A percentile compares a stretch with the other conserved stretches of the same genome.
phyloP scores from a whole-genome alignment of 768 basidiomycete genomes.

The Kwoniella mangroviensis region DNA sequence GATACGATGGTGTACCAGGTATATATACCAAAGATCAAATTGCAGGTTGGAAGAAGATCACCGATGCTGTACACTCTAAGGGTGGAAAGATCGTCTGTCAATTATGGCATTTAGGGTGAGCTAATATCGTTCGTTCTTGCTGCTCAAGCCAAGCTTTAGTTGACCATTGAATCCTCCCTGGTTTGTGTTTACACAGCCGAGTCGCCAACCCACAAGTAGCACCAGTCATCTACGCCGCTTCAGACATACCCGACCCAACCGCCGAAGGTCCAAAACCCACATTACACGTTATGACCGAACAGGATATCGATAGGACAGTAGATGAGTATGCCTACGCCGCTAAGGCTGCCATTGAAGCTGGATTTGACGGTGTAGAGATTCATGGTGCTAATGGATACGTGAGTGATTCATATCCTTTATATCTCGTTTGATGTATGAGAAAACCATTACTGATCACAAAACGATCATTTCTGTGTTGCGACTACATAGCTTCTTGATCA shows the following conservation, averaged over 20 bases:
- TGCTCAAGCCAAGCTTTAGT: slow-evolving; percentile 16
- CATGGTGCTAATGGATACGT: slow-evolving; percentile 59
- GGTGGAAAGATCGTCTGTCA: slow-evolving; percentile 65
- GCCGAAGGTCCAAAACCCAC: slow-evolving; percentile 11
- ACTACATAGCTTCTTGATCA: slow-evolving; percentile 62
- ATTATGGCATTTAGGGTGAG: slow-evolving; percentile 65
- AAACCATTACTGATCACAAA: slow-evolving; percentile 48
- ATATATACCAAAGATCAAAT: slow-evolving; percentile 61
- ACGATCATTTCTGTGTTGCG: not conserved
- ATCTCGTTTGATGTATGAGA: not conserved
- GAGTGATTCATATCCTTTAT: slow-evolving; percentile 25
- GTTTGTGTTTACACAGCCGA: slow-evolving; percentile 53
- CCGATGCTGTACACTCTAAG: slow-evolving; percentile 66
- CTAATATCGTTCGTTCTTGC: not conserved
- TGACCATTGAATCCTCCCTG: slow-evolving; percentile 58
- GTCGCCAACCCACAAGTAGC: slow-evolving; percentile 15
- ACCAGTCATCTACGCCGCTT: slow-evolving; percentile 22
- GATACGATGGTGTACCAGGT: slow-evolving; percentile 24
- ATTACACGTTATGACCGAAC: slow-evolving; percentile 50
- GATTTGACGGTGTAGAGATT: slow-evolving; percentile 70
- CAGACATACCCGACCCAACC: slow-evolving; percentile 16
- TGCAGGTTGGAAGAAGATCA: slow-evolving; percentile 66
- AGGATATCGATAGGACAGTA: slow-evolving; percentile 60
- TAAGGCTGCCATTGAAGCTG: slow-evolving; percentile 66
- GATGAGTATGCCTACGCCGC: slow-evolving; percentile 64